Evolutionary conservation across 2,329 filamentous ascomycete genomes (phyloP).

Genomic region (Aspergillus sp.): DNA sequence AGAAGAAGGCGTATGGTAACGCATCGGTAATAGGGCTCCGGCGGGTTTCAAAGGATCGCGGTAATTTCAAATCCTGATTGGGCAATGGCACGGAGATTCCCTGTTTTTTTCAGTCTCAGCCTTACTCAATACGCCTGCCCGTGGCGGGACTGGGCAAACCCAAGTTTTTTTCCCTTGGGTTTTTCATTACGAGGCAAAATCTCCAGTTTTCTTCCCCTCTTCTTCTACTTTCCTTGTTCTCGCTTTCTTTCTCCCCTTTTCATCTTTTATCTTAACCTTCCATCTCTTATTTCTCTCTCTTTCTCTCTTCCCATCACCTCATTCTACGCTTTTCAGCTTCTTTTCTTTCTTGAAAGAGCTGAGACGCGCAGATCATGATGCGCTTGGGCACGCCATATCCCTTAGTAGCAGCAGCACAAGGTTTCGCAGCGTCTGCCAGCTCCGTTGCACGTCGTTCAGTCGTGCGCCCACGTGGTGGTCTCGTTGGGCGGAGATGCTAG

Average conservation of each 20-base stretch:
- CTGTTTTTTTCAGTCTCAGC: not conserved
- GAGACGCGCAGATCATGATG: slow-evolving; percentile 22
- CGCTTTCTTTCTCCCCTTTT: slow-evolving; percentile 2
- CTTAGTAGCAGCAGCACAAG: slow-evolving; percentile 20
- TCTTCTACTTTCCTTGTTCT: not conserved
- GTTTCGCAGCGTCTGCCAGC: slow-evolving; percentile 30
- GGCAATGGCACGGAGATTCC: not conserved
- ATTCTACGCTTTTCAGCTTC: slow-evolving; percentile 7
- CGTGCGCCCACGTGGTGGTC: slow-evolving; percentile 39
- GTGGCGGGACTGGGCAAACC: not conserved
- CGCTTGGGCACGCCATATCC: slow-evolving; percentile 29
- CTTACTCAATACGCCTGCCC: not conserved
- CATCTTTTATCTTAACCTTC: not conserved
- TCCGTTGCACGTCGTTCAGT: slow-evolving; percentile 32
- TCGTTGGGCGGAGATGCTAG: slow-evolving; percentile 38
- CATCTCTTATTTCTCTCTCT: slow-evolving; percentile 1
- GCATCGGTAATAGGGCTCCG: not conserved
- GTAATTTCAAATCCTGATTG: not conserved
- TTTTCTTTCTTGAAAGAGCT: slow-evolving; percentile 10
- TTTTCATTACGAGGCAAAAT: not conserved
- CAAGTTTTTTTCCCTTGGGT: not conserved
- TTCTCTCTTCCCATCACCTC: not conserved
- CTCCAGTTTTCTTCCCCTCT: not conserved
- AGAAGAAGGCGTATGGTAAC: not conserved
- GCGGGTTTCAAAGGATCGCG: not conserved